phyloP scores from a whole-genome alignment of 202 grass and related monocot species.

The Musa balbisiana region DNA sequence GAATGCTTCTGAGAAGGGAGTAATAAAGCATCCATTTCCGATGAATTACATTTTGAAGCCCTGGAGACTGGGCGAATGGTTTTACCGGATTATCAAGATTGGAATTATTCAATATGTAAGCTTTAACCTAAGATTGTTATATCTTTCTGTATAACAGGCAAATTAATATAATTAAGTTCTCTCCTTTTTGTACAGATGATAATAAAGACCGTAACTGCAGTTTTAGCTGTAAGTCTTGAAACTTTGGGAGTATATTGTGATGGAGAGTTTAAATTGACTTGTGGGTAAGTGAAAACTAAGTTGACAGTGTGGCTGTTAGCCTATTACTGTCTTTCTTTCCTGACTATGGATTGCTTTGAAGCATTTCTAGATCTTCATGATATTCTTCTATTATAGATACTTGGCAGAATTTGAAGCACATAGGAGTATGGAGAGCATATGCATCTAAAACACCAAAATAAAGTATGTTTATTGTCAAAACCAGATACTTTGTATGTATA shows the following conservation, averaged over 20 bases:
- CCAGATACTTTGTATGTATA: too few species aligned
- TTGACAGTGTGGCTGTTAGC: not conserved
- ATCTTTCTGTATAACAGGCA: conserved; percentile 1
- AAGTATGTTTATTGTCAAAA: not conserved
- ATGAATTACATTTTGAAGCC: conserved; percentile 86
- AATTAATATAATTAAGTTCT: not conserved
- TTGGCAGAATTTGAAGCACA: too few species aligned
- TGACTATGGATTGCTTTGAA: too few species aligned
- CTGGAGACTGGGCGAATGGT: conserved; percentile 65
- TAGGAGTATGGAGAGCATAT: too few species aligned
- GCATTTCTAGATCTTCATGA: too few species aligned
- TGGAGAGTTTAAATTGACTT: conserved; percentile 86
- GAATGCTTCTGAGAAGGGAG: conserved; percentile 50
- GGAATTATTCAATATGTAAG: conserved; percentile 90
- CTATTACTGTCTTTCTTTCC: too few species aligned
- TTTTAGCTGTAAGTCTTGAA: conserved; percentile 82
- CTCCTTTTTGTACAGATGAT: conserved; percentile 45
- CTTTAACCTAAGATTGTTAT: conserved; percentile 9
- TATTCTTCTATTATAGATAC: too few species aligned
- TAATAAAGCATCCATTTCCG: conserved; percentile 80
- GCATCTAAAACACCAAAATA: too few species aligned
- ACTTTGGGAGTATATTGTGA: conserved; percentile 77
- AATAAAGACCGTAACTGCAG: conserved; percentile 75
- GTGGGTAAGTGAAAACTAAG: conserved; percentile 48
- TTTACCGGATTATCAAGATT: conserved; percentile 78